phyloP scores from a whole-genome alignment of 148 eudicot genomes.

The Vaccinium macrocarpon region DNA sequence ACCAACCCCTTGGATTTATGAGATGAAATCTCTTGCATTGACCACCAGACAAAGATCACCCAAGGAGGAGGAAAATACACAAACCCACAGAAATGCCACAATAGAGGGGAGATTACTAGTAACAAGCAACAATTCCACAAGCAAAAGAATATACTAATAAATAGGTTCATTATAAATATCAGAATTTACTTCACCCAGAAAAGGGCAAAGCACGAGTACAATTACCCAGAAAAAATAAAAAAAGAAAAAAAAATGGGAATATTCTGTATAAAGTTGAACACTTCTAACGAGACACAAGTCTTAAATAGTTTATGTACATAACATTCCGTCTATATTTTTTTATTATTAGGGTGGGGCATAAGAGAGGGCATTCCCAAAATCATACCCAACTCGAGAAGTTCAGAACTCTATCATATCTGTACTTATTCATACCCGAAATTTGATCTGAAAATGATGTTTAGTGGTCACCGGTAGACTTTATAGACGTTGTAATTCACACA shows the following conservation, averaged over 20 bases:
- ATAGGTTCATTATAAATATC: background rate
- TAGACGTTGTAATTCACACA: background rate
- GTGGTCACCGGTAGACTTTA: background rate
- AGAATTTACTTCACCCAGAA: background rate
- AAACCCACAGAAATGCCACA: background rate
- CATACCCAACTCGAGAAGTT: background rate
- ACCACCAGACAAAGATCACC: background rate
- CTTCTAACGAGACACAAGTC: background rate
- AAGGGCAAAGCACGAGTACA: background rate
- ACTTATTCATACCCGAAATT: constrained; percentile 4
- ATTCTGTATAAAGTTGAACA: background rate
- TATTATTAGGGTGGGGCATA: background rate
- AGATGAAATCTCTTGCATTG: background rate
- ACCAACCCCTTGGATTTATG: too few relatives aligned
- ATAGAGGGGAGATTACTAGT: background rate
- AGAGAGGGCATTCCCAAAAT: constrained; percentile 4
- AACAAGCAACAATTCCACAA: background rate
- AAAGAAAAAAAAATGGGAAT: background rate
- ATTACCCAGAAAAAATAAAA: background rate
- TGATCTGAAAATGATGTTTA: background rate
- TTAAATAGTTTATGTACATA: constrained; percentile 10
- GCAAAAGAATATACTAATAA: background rate
- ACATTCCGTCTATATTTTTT: background rate
- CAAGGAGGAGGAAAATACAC: background rate
- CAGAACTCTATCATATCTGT: constrained; percentile 8